phyloP scores from a whole-genome alignment of 805 yeast species.

The Lipomyces yamadae region DNA sequence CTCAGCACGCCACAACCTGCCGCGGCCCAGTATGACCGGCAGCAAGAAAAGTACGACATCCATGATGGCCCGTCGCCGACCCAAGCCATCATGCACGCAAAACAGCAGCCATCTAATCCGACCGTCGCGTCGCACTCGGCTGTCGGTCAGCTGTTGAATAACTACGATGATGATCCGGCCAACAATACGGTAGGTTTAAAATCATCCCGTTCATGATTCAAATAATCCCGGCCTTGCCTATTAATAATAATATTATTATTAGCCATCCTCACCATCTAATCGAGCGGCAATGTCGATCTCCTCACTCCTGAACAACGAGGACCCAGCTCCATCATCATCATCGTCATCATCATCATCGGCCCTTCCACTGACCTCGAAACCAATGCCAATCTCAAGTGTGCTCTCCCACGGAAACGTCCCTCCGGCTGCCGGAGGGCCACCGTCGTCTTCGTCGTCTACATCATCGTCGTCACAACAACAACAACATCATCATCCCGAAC shows the following conservation, averaged over 20 bases:
- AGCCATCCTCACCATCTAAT: constrained; percentile 13
- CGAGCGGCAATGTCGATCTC: constrained; percentile 35
- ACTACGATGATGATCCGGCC: background rate
- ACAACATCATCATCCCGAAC: too few relatives aligned
- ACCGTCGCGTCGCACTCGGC: background rate
- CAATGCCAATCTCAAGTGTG: constrained; percentile 7
- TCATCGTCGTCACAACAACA: too few relatives aligned
- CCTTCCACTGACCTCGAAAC: constrained; percentile 4
- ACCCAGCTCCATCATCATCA: constrained; percentile 18
- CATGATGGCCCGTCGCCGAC: constrained; percentile 3
- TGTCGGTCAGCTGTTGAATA: background rate
- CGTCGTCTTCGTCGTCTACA: background rate
- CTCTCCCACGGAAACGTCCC: background rate
- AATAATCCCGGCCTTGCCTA: too few relatives aligned
- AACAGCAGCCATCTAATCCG: background rate
- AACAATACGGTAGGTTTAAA: background rate
- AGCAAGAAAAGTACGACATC: constrained; percentile 6
- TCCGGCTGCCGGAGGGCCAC: background rate
- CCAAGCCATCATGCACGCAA: background rate
- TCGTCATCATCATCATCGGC: constrained; percentile 17
- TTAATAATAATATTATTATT: background rate
- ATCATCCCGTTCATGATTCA: background rate
- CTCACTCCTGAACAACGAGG: constrained; percentile 34
- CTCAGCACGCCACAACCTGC: background rate
- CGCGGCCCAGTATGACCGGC: background rate